Evolutionary conservation across 2,329 filamentous ascomycete species (phyloP).

Genomic region (Xylaria sp.): DNA sequence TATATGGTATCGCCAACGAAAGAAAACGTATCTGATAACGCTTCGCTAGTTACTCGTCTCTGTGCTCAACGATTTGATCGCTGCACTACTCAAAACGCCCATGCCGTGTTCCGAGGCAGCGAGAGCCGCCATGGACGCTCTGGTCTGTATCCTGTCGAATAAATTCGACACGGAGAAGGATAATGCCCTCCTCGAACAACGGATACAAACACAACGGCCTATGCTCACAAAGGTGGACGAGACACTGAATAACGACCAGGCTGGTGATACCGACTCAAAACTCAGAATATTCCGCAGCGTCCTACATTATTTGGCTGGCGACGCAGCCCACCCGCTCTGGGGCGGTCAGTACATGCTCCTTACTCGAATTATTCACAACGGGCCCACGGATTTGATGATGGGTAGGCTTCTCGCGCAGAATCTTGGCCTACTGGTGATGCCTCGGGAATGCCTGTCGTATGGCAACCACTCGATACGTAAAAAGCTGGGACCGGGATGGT

Average conservation of each 20-base stretch:
- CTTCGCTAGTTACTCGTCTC: constrained; percentile 38
- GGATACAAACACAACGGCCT: constrained; percentile 36
- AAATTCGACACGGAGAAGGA: constrained; percentile 41
- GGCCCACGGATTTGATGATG: constrained; percentile 33
- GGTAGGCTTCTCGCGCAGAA: constrained; percentile 45
- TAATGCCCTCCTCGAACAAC: constrained; percentile 11
- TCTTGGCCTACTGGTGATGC: constrained; percentile 46
- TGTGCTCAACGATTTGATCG: constrained; percentile 38
- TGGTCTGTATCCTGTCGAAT: constrained; percentile 46
- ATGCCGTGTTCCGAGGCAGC: constrained; percentile 38
- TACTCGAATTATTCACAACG: constrained; percentile 34
- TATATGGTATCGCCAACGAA: neutral
- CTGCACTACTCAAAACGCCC: constrained; percentile 28
- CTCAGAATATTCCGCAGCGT: constrained; percentile 45
- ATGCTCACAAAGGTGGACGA: constrained; percentile 26
- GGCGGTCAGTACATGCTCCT: constrained; percentile 42
- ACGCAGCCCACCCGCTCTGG: constrained; percentile 45
- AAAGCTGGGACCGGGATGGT: constrained; percentile 45
- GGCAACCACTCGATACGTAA: constrained; percentile 46
- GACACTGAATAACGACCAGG: constrained; percentile 5
- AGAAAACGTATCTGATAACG: constrained; percentile 18
- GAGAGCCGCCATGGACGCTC: constrained; percentile 45
- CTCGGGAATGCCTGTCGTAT: constrained; percentile 45
- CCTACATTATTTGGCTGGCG: constrained; percentile 49
- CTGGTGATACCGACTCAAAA: constrained; percentile 11